A percentile compares a stretch with the other conserved stretches of the same genome.
Conservation (phyloP, 1,284 basidiomycete species). For the Tetrapyrgos nigripes region DNA sequence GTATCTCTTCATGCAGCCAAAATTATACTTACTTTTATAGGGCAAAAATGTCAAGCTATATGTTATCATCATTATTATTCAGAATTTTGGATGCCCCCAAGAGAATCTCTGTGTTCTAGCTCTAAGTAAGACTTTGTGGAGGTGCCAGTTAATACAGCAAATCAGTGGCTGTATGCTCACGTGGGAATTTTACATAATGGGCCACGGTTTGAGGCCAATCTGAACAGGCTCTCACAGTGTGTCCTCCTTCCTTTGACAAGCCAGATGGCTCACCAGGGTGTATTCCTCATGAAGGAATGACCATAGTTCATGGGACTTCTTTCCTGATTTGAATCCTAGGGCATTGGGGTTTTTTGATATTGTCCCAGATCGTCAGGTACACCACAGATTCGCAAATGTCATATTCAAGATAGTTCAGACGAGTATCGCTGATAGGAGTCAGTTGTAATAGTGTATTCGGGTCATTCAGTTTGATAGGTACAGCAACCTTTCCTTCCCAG, state of each 20-base stretch:
- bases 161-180: too few relatives aligned
- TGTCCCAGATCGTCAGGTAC: background rate
- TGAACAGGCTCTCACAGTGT: background rate
- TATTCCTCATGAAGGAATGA: too few relatives aligned
- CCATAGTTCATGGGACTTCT: too few relatives aligned
- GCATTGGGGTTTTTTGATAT: background rate
- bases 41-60: background rate
- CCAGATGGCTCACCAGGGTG: too few relatives aligned
- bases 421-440: too few relatives aligned
- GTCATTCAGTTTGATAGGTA: too few relatives aligned
- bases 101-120: background rate
- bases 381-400: background rate
- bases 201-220: too few relatives aligned
- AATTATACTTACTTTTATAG: slow-evolving; percentile 1
- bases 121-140: background rate
- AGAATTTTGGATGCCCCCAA: background rate
- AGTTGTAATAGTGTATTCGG: too few relatives aligned
- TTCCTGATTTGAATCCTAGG: background rate
- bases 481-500: background rate
- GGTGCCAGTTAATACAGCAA: slow-evolving; percentile 3
- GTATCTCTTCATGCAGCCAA: too few relatives aligned
- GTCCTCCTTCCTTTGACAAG: slow-evolving; percentile 2
- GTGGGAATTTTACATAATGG: too few relatives aligned
- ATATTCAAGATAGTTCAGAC: slow-evolving; percentile 5
- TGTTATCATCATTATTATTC: background rate